Percentiles rank a stretch among this genome's conserved stretches.
phyloP scores from a whole-genome alignment of 106 monocot species.

The Dioscorea alata region DNA sequence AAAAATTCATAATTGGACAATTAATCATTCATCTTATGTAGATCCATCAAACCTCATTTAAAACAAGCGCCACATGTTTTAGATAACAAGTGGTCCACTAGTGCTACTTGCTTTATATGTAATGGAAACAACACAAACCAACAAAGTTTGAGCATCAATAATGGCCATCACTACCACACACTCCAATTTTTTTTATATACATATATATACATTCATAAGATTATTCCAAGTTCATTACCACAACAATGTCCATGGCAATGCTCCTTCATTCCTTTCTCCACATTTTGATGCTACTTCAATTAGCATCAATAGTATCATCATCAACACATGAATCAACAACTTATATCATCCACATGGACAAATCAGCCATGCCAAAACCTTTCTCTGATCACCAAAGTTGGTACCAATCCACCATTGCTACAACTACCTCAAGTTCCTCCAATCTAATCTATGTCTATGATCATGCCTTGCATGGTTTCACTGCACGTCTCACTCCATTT shows the following conservation, averaged over 20 bases:
- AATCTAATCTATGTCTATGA: constrained; percentile 42
- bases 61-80: too few relatives aligned
- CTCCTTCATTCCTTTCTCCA: neutral
- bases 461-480: constrained; percentile 39
- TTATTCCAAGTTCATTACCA: too few relatives aligned
- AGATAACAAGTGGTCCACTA: too few relatives aligned
- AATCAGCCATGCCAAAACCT: constrained; percentile 39
- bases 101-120: too few relatives aligned
- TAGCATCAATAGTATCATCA: neutral
- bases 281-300: neutral
- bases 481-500: constrained; percentile 25
- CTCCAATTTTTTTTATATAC: too few relatives aligned
- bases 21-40: too few relatives aligned
- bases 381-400: constrained; percentile 41
- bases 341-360: constrained; percentile 72
- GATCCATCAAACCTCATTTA: too few relatives aligned
- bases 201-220: too few relatives aligned
- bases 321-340: neutral
- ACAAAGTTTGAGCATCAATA: too few relatives aligned
- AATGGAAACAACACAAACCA: too few relatives aligned
- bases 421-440: neutral
- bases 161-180: too few relatives aligned
- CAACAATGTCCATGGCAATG: neutral
- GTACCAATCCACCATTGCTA: constrained; percentile 28
- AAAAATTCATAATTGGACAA: too few relatives aligned